Base-by-base conservation (phyloP, 805 yeast species). In the Candida qinlingensis region DNA sequence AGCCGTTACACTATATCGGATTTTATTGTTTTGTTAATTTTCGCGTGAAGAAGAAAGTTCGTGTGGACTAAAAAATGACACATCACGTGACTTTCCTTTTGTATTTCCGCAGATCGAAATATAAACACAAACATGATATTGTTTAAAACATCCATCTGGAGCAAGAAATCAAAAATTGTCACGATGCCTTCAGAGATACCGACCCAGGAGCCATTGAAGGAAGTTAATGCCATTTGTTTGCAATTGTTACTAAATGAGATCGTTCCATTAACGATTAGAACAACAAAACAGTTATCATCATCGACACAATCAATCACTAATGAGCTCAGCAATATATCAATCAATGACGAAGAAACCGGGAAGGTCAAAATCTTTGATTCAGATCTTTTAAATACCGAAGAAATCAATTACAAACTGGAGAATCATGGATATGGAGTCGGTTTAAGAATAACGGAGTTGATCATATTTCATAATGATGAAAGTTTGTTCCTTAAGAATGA, bases 1-100 rank as follows among this genome's bases (percentile, higher is more conserved):
- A 80, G 81, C 85, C 86, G 83, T 80, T 81, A 81, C 85, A 81
- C 86, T 78, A 81, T 76, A 80, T 79, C 85, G 85, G 85, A 80
- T 39, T 45, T 39, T 42, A 13, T 19, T 19, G 3, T 19, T 19
- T 19, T 19, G 19, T 19, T 19, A 19, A 3, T 19, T 19, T 19
- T 19, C 19, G n/a, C n/a, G n/a, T n/a, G n/a, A n/a, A n/a, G n/a
- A n/a, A n/a, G n/a, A n/a, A n/a, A n/a, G n/a, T n/a, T n/a, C n/a
- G n/a, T n/a, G n/a, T n/a, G n/a, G n/a, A n/a, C n/a, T n/a, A n/a
- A 19, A 19, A 19, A 19, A 19, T 19, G 19, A 19, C 19, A 19
- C 19, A 19, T 19, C 19, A 19, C 19, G 19, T 19, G 19, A 19
- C 19, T 19, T 2, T 19, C 19, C 19, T 19, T 19, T 19, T 19